A percentile compares a stretch with the other conserved stretches of the same genome.
Conservation (phyloP, 1,284 basidiomycete species). For the Pseudozyma tsukubaensis region DNA sequence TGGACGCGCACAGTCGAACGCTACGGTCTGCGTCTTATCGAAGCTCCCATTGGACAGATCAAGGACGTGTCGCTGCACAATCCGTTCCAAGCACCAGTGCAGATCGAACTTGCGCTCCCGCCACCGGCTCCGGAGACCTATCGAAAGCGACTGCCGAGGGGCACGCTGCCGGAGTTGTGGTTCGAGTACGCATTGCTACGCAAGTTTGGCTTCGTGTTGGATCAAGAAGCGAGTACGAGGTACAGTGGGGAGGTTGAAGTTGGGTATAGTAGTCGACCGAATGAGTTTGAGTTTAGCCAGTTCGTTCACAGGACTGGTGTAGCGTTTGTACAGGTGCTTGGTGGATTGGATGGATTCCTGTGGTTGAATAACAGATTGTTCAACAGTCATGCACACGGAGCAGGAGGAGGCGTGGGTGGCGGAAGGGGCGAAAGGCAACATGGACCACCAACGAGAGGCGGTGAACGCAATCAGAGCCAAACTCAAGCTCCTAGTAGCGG, state of each 20-base stretch:
- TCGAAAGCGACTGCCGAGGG: constrained; percentile 36
- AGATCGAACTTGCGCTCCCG: constrained; percentile 60
- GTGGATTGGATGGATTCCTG: constrained; percentile 62
- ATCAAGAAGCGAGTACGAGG: constrained; percentile 61
- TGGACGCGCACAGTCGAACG: constrained; percentile 88
- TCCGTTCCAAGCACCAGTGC: constrained; percentile 65
- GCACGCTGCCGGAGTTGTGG: constrained; percentile 53
- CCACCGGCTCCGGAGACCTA: constrained; percentile 59
- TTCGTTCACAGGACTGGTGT: constrained; percentile 66
- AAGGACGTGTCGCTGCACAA: constrained; percentile 65
- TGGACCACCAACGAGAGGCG: too few species aligned
- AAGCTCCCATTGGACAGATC: constrained; percentile 71
- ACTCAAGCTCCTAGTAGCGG: background rate
- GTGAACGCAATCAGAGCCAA: background rate
- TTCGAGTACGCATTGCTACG: constrained; percentile 65
- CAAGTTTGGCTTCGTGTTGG: constrained; percentile 65
- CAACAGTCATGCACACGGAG: constrained; percentile 42
- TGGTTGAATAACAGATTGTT: constrained; percentile 67
- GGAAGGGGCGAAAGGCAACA: too few species aligned
- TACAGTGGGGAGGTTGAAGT: constrained; percentile 60
- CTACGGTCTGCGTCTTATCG: constrained; percentile 90
- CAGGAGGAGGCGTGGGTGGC: background rate
- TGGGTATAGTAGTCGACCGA: constrained; percentile 63
- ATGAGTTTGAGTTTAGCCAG: constrained; percentile 63
- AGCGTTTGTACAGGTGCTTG: constrained; percentile 66